These are phyloP conservation scores for Bacterosira constricta DNA, from an alignment of 108 stramenopile species.

Conservation along the genomic window DNA sequence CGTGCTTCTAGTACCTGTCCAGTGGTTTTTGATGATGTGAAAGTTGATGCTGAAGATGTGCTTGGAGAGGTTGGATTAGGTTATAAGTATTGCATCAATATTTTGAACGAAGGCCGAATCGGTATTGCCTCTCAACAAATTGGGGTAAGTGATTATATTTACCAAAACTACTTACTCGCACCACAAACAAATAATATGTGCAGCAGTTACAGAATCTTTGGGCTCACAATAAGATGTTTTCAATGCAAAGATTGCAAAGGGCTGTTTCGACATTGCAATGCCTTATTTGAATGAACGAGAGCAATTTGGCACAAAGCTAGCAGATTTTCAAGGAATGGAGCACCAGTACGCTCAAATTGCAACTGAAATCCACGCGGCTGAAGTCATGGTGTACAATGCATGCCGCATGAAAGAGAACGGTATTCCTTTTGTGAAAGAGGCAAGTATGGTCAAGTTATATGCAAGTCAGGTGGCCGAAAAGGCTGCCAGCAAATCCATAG, in stretches of 20 bases:
- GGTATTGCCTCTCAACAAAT: conserved; percentile 94
- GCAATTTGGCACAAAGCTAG: conserved; percentile 89
- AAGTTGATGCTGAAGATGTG: conserved; percentile 73
- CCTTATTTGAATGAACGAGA: conserved; percentile 91
- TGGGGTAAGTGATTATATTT: conserved; percentile 59
- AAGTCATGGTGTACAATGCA: conserved; percentile 91
- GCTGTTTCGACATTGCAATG: conserved; percentile 86
- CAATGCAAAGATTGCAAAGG: conserved; percentile 85
- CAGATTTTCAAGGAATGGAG: conserved; percentile 95
- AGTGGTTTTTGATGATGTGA: conserved; percentile 85
- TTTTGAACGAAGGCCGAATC: conserved; percentile 96
- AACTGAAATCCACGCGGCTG: conserved; percentile 93
- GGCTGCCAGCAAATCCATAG: conserved; percentile 83
- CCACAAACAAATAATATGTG: no score
- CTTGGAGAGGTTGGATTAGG: conserved; percentile 92
- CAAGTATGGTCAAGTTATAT: conserved; percentile 94
- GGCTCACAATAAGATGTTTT: no score
- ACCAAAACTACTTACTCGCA: no score
- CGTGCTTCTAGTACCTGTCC: conserved; percentile 93
- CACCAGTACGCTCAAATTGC: conserved; percentile 94
- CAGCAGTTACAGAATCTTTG: no score
- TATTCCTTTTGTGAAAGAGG: conserved; percentile 91
- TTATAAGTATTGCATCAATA: conserved; percentile 95
- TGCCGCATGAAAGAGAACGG: conserved; percentile 92
- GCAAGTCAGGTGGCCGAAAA: conserved; percentile 90